Conservation (phyloP, 2,329 filamentous ascomycete genomes). For the Nemania sp. region DNA sequence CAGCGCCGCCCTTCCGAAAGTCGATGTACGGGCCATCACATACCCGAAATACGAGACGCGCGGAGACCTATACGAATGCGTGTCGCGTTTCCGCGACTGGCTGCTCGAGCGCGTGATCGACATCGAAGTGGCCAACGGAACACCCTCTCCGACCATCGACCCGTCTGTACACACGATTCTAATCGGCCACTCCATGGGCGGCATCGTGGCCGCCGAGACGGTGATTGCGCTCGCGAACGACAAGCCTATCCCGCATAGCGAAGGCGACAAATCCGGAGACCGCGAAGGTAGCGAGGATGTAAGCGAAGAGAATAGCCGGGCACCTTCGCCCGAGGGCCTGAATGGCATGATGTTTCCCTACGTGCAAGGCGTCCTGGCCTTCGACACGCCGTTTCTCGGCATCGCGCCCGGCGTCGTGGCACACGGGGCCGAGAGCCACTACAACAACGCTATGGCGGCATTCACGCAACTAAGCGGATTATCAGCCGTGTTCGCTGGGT, state of each 20-base stretch:
- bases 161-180: constrained; percentile 39
- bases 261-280: constrained; percentile 30
- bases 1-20: constrained; percentile 66
- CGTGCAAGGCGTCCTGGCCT: constrained; percentile 85
- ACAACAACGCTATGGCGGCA: constrained; percentile 72
- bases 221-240: constrained; percentile 70
- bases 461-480: constrained; percentile 68
- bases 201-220: constrained; percentile 91
- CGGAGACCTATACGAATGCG: constrained; percentile 72
- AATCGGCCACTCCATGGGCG: constrained; percentile 61
- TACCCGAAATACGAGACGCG: constrained; percentile 84
- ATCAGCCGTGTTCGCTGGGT: constrained; percentile 69
- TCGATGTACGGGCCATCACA: constrained; percentile 68
- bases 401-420: constrained; percentile 83
- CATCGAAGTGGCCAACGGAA: constrained; percentile 77
- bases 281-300: constrained; percentile 23
- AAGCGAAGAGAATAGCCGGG: background rate
- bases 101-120: constrained; percentile 92
- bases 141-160: constrained; percentile 39
- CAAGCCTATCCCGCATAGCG: constrained; percentile 49
- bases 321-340: constrained; percentile 35
- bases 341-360: constrained; percentile 87
- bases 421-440: constrained; percentile 83
- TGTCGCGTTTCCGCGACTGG: constrained; percentile 77
- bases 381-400: constrained; percentile 90